Conservation (phyloP, 148 eudicot genomes). For the Camellia lanceoleosa region DNA sequence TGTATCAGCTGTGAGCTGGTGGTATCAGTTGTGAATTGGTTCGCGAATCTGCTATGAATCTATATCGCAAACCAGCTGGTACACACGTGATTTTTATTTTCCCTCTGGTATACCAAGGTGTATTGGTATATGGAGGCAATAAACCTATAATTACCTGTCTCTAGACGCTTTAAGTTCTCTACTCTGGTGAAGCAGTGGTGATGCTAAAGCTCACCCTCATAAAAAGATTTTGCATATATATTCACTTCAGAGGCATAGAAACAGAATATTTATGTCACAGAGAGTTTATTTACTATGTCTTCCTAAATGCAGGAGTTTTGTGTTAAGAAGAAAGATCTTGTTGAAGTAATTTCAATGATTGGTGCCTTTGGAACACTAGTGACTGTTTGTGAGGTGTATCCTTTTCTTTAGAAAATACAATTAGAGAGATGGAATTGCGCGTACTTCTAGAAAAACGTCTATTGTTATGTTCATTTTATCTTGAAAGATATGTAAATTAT, state of each 20-base stretch:
- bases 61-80: too few relatives aligned
- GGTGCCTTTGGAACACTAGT: conserved; percentile 70
- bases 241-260: not conserved
- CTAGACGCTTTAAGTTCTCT: not conserved
- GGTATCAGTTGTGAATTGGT: too few relatives aligned
- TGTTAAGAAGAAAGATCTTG: conserved; percentile 62
- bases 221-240: not conserved
- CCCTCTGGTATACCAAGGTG: too few relatives aligned
- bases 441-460: not conserved
- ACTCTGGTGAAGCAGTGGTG: not conserved
- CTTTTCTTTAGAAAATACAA: conserved; percentile 23
- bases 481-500: not conserved
- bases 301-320: conserved; percentile 64
- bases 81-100: too few relatives aligned
- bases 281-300: not conserved
- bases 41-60: too few relatives aligned
- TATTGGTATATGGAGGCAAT: too few relatives aligned
- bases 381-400: conserved; percentile 79
- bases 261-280: not conserved
- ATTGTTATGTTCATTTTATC: not conserved
- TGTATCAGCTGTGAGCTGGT: too few relatives aligned
- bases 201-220: too few relatives aligned
- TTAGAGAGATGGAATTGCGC: conserved; percentile 1
- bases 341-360: conserved; percentile 77
- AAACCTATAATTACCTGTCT: not conserved